Base-by-base conservation (phyloP, 192 early-diverging fungal genomes). In the Coemansia sp. region DNA sequence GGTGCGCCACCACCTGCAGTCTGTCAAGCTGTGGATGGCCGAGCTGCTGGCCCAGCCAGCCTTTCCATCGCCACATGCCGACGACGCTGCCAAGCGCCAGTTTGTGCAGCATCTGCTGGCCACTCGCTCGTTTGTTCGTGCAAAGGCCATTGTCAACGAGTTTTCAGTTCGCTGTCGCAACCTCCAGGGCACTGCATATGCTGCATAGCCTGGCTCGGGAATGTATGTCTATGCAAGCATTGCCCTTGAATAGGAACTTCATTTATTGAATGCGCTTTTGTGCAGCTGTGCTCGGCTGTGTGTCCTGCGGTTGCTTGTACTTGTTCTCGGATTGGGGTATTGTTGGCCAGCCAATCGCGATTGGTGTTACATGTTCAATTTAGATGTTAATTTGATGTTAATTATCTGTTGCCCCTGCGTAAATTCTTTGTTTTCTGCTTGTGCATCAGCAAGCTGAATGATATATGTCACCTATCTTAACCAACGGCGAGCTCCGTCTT, bases 141-240 rank as follows among this genome's bases (percentile, higher is more conserved):
- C 57, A 23, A 80, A 80, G 60, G 65, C 57, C 11, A 29, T 65
- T 12, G 55, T 80, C 5, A 55, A 9, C 62, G 77, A 80, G 39
- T 80, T 80, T 48, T 69, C 77, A 1, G 61, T 70, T 21, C 54
- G 59, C 12, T 80, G 77, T 10, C 71, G 77, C 61, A 80, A 80
- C 27, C 61, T 80, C 17, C 69, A 77, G 31, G 69, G 65, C 45
- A 65, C 75, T 19, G 48, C 48, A n/a, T 49, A 49, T 17, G 48
- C 19, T 6, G 12, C n/a, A 19, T 49, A 17, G 19, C 8, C 19
- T 49, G 48, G 11, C 23, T 63, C 26, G n/a, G 43, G 4, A 47
- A n/a, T 17, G 43, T 12, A 12, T n/a, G 43, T 17, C 12, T 47
- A 17, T 12, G n/a, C 14, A 17, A 0, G 43, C 43, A 47, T 47